A percentile compares a stretch with the other conserved stretches of the same genome.
These are phyloP conservation scores for Talaromyces sp. DNA, from an alignment of 2,329 filamentous ascomycete genomes.

Conservation along the genomic window DNA sequence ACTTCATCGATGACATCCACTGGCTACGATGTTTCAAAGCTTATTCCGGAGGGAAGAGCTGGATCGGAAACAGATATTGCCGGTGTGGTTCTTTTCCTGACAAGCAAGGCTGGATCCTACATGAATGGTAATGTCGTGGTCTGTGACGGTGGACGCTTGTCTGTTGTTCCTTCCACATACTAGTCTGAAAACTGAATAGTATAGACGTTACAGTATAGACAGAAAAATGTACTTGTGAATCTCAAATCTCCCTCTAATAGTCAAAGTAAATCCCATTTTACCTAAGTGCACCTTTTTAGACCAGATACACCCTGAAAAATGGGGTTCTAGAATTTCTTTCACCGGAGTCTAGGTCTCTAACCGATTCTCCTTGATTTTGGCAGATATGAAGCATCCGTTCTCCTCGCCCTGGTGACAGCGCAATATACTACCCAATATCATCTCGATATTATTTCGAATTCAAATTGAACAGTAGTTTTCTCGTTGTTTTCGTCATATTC, in stretches of 20 bases:
- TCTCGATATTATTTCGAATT: background rate
- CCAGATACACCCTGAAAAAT: background rate
- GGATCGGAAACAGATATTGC: constrained; percentile 44
- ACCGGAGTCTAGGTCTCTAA: background rate
- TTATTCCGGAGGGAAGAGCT: constrained; percentile 25
- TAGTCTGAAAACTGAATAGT: background rate
- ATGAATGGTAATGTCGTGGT: constrained; percentile 50
- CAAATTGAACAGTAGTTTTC: background rate
- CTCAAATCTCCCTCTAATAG: background rate
- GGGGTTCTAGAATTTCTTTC: too few relatives aligned
- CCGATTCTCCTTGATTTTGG: too few relatives aligned
- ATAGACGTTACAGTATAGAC: background rate
- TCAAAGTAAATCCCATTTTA: background rate
- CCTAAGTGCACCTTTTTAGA: background rate
- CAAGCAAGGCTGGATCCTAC: constrained; percentile 48
- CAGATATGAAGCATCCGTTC: background rate
- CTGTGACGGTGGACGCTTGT: constrained; percentile 36
- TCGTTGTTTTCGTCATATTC: background rate
- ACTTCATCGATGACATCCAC: constrained; percentile 4
- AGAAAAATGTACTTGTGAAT: background rate
- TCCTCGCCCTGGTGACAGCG: background rate
- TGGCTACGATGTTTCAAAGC: constrained; percentile 2
- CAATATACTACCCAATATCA: background rate
- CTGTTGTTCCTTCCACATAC: constrained; percentile 7
- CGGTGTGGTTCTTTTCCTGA: constrained; percentile 47